These are phyloP conservation scores for Peribolospora baueri DNA, from an alignment of 768 basidiomycete species.

Conservation along the genomic window DNA sequence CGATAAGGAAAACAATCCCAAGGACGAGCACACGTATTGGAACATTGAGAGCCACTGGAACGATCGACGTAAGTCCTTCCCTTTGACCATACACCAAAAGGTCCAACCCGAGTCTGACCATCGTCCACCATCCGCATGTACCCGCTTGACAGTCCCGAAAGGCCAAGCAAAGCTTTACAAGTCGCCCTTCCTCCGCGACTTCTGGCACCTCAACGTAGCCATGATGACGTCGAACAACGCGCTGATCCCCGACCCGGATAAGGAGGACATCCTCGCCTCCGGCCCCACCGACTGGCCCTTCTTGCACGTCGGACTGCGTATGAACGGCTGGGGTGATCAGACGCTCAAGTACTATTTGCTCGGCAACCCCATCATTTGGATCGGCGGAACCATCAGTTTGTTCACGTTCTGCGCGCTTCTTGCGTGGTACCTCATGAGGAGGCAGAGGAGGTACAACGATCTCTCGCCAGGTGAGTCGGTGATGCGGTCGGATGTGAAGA, in stretches of 20 bases:
- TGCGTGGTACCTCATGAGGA: conserved; percentile 48
- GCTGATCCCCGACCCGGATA: conserved; percentile 87
- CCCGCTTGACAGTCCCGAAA: conserved; percentile 37
- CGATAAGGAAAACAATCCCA: conserved; percentile 58
- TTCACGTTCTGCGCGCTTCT: conserved; percentile 29
- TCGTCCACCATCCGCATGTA: neutral
- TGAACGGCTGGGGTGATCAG: conserved; percentile 84
- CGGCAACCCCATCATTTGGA: conserved; percentile 82
- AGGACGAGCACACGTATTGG: conserved; percentile 76
- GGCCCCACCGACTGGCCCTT: conserved; percentile 84
- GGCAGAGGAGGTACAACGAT: conserved; percentile 71
- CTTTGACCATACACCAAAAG: neutral
- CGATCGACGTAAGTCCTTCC: conserved; percentile 44
- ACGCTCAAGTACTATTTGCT: conserved; percentile 82
- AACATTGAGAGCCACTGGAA: conserved; percentile 98
- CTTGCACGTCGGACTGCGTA: conserved; percentile 64
- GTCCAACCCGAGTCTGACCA: neutral
- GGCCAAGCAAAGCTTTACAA: conserved; percentile 61
- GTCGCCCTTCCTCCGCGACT: conserved; percentile 85
- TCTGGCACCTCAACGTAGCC: conserved; percentile 95
- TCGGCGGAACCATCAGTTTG: conserved; percentile 50
- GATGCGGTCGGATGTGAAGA: neutral
- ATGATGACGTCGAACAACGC: conserved; percentile 99
- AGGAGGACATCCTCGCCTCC: conserved; percentile 90
- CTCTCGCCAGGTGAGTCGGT: conserved; percentile 51